phyloP scores from a whole-genome alignment of 2,329 filamentous ascomycete species.

The Trichoderma lentiforme region DNA sequence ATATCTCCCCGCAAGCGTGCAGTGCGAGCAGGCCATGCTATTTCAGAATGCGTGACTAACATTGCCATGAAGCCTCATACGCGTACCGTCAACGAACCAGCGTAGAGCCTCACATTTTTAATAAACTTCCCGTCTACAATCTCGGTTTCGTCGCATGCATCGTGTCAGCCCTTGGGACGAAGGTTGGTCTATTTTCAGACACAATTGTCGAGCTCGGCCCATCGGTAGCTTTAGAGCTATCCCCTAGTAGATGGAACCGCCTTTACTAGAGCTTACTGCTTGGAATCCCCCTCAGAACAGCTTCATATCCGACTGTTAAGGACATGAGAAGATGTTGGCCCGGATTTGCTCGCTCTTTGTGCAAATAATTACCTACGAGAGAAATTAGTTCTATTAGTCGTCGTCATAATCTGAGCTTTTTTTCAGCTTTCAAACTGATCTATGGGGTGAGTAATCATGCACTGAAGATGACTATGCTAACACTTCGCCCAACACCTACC shows the following conservation, averaged over 20 bases:
- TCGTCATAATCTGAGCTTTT: rapidly evolving
- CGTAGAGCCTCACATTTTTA: neutral
- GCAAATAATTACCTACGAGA: rapidly evolving
- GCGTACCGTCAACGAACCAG: neutral
- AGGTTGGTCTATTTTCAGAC: constrained; percentile 1
- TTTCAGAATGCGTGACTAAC: neutral
- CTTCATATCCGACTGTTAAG: neutral
- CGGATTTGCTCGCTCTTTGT: constrained; percentile 3
- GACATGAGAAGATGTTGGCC: neutral
- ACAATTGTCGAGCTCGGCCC: neutral
- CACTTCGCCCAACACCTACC: neutral
- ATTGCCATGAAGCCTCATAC: neutral
- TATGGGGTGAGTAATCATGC: neutral
- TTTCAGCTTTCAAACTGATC: rapidly evolving
- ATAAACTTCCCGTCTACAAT: too few species aligned
- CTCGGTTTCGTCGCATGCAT: neutral
- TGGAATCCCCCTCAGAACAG: neutral
- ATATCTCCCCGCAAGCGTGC: neutral
- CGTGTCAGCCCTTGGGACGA: neutral
- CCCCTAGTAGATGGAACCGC: neutral
- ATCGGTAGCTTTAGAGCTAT: neutral
- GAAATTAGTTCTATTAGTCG: neutral
- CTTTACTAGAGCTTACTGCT: constrained; percentile 7
- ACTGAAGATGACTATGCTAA: neutral
- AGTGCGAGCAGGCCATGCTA: neutral